Percentiles rank a stretch among this genome's conserved stretches.
These are phyloP conservation scores for Ceratocystis harringtonii DNA, from an alignment of 2,329 filamentous ascomycete species.

Conservation along the genomic window DNA sequence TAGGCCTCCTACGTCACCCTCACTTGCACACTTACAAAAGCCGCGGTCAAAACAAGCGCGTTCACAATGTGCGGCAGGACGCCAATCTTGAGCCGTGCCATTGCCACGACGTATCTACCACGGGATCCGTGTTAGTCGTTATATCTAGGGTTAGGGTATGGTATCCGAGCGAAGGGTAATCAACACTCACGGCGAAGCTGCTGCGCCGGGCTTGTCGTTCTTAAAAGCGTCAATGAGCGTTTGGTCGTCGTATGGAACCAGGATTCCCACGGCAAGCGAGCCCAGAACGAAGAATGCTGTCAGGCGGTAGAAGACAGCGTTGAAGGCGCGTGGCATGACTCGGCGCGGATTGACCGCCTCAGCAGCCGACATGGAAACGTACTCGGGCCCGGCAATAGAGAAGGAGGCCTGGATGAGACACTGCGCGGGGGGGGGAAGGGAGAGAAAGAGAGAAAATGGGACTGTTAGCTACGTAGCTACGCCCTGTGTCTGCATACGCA, in stretches of 20 bases:
- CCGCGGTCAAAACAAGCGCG: slow-evolving; percentile 50
- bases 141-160: background rate
- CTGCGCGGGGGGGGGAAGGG: slow-evolving; percentile 26
- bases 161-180: too few species aligned
- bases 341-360: slow-evolving; percentile 56
- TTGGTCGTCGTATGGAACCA: slow-evolving; percentile 54
- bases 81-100: slow-evolving; percentile 48
- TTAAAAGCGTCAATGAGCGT: slow-evolving; percentile 46
- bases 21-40: slow-evolving; percentile 8
- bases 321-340: slow-evolving; percentile 59
- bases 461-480: background rate
- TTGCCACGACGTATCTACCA: slow-evolving; percentile 39
- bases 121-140: background rate
- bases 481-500: background rate
- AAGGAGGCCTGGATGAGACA: slow-evolving; percentile 59
- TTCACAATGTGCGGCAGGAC: slow-evolving; percentile 59
- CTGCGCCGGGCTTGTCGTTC: slow-evolving; percentile 46
- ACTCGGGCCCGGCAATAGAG: slow-evolving; percentile 53
- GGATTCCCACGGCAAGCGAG: slow-evolving; percentile 54
- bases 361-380: slow-evolving; percentile 52
- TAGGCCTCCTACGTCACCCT: too few species aligned
- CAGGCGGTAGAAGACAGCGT: slow-evolving; percentile 65
- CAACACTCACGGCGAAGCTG: slow-evolving; percentile 42
- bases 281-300: slow-evolving; percentile 63
- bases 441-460: too few species aligned